Percentiles rank a stretch among this genome's conserved stretches.
Conservation (phyloP, 1,139 yeast genomes). For the Meyerozyma smithsonii region DNA sequence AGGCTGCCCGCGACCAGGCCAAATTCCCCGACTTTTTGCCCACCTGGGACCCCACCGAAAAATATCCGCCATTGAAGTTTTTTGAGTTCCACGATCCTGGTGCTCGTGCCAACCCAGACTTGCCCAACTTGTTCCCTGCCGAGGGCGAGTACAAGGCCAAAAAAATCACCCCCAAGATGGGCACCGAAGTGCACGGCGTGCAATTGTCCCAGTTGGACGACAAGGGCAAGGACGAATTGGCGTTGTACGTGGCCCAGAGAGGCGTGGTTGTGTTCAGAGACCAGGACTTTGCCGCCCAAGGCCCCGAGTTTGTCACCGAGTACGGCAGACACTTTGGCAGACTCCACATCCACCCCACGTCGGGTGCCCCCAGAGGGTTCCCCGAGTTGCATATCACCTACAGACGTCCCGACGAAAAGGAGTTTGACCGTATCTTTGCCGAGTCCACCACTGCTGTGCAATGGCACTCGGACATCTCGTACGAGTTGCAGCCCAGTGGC, state of each 20-base stretch:
- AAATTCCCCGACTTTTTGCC: slow-evolving; percentile 25
- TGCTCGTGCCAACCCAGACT: slow-evolving; percentile 4
- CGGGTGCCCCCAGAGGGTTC: slow-evolving; percentile 34
- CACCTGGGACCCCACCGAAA: slow-evolving; percentile 26
- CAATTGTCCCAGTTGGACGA: slow-evolving; percentile 21
- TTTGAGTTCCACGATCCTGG: slow-evolving; percentile 7
- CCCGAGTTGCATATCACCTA: slow-evolving; percentile 34
- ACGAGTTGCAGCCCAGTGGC: slow-evolving; percentile 16
- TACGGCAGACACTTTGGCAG: slow-evolving; percentile 34
- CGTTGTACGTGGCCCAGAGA: slow-evolving; percentile 34
- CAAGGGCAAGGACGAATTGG: slow-evolving; percentile 32
- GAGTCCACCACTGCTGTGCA: slow-evolving; percentile 10
- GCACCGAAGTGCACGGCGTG: slow-evolving; percentile 7
- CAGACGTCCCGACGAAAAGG: slow-evolving; percentile 24
- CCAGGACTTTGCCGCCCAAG: slow-evolving; percentile 31
- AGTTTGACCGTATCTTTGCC: slow-evolving; percentile 17
- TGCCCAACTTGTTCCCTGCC: slow-evolving; percentile 6
- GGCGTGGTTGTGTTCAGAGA: slow-evolving; percentile 38
- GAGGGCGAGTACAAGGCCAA: slow-evolving; percentile 6
- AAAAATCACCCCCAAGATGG: slow-evolving; percentile 5
- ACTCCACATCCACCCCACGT: slow-evolving; percentile 37
- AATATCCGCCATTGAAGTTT: slow-evolving; percentile 20
- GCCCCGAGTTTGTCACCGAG: slow-evolving; percentile 28
- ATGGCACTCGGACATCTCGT: slow-evolving; percentile 15
- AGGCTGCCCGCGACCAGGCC: slow-evolving; percentile 18